These are phyloP conservation scores for Colletotrichum incanum DNA, from an alignment of 2,329 filamentous ascomycete genomes.

Conservation along the genomic window DNA sequence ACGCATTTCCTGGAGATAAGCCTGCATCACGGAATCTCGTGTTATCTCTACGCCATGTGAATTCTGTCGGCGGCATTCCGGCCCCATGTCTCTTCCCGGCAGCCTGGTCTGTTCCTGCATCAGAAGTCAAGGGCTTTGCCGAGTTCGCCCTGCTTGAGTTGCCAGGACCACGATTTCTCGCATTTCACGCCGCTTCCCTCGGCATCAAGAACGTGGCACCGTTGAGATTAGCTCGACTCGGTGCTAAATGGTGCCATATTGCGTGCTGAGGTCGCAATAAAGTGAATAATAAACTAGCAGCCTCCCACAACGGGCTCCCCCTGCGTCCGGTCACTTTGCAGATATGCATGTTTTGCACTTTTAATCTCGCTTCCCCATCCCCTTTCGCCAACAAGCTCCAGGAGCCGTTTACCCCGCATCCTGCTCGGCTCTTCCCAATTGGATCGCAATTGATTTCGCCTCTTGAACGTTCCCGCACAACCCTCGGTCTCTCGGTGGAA, in stretches of 20 bases:
- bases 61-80: neutral
- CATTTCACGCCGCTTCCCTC: neutral
- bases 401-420: conserved; percentile 31
- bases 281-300: neutral
- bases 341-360: conserved; percentile 23
- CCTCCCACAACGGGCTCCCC: conserved; percentile 7
- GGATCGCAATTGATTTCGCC: conserved; percentile 15
- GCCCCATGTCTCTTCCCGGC: too few relatives aligned
- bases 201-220: neutral
- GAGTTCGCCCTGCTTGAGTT: too few relatives aligned
- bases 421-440: conserved; percentile 27
- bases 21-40: neutral
- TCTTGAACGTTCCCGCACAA: neutral
- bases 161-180: neutral
- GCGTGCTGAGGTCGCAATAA: conserved; percentile 26
- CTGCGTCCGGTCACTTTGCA: conserved; percentile 7
- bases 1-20: too few relatives aligned
- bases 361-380: conserved; percentile 34
- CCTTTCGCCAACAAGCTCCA: conserved; percentile 6
- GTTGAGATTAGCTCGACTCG: neutral
- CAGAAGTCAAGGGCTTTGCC: too few relatives aligned
- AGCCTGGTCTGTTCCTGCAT: too few relatives aligned
- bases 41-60: neutral
- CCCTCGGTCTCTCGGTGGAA: conserved; percentile 32
- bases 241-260: conserved; percentile 25